Conservation (phyloP, 352 stramenopile genomes). For the Pythium sukuiense region DNA sequence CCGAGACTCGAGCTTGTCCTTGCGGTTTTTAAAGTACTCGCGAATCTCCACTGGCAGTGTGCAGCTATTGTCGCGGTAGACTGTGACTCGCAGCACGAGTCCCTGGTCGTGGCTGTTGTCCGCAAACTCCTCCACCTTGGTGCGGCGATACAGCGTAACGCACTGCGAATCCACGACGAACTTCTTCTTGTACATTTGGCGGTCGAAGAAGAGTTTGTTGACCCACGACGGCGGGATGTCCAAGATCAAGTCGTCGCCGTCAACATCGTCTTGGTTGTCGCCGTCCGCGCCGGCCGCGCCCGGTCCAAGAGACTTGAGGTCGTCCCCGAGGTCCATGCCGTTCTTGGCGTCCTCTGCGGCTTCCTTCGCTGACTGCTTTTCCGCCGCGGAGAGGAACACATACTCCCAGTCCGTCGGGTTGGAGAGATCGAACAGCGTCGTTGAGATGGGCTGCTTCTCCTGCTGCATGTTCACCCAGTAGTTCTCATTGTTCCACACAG, state of each 20-base stretch:
- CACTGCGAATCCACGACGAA: slow-evolving; percentile 88
- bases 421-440: slow-evolving; percentile 79
- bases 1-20: slow-evolving; percentile 86
- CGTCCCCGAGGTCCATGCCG: slow-evolving; percentile 50
- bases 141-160: slow-evolving; percentile 86
- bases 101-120: slow-evolving; percentile 88
- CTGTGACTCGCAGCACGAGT: slow-evolving; percentile 80
- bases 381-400: slow-evolving; percentile 82
- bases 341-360: slow-evolving; percentile 48
- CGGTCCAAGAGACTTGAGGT: slow-evolving; percentile 51
- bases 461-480: slow-evolving; percentile 96
- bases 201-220: slow-evolving; percentile 68
- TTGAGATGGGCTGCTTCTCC: slow-evolving; percentile 46
- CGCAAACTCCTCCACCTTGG: slow-evolving; percentile 94
- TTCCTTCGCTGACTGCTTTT: slow-evolving; percentile 59
- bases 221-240: slow-evolving; percentile 89
- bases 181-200: slow-evolving; percentile 70
- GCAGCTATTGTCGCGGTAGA: slow-evolving; percentile 76
- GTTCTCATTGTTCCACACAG: slow-evolving; percentile 94
- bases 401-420: slow-evolving; percentile 91
- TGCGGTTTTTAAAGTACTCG: slow-evolving; percentile 92
- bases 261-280: slow-evolving; percentile 58
- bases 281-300: slow-evolving; percentile 39
- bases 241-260: slow-evolving; percentile 69
- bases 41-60: slow-evolving; percentile 87